Base-by-base conservation (phyloP, 2,329 filamentous ascomycete species). In the Byssothecium circinans region DNA sequence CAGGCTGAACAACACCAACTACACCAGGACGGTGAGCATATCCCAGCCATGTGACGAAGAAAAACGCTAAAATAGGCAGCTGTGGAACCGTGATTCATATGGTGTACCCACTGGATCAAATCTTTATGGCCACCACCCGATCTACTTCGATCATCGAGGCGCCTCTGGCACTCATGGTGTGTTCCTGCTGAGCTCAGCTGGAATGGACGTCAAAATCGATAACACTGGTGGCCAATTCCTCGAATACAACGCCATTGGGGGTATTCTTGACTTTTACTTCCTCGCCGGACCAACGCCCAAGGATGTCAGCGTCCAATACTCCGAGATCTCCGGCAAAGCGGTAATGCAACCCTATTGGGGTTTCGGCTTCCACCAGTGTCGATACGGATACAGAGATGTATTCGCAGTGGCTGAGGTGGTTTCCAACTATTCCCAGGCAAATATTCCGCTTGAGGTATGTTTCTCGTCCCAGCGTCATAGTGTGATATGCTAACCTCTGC, bases 201-300 rank as follows among this genome's bases (percentile, higher is more conserved):
- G 69, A 27, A 91, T 91, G 84, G 87, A 91, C 50, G 78, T 91
- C 65, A 86, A 85, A 57, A 84, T 91, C 66, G 81, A 89, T 64
- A 80, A 83, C 53, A 81, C 80, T 1, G 74, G 78, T 15, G 78
- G 80, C 6, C 84, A 91, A 62, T 89, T 84, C 49, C 79, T 94
- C 6, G 87, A 91, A 67, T 92, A 91, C 73, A 89, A 91, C 64
- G 81, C 83, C 1, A 75, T 91, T 0, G 88, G 89, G 11, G 89
- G 89, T n/a, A 79, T 91, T n/a, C 64, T 92, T 2, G 89, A 91
- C 67, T 65, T 80, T n/a, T 80, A 79, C 61, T 80, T 80, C 61
- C 50, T 80, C 14, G 68, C 75, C 17, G 78, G 78, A 8, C 75
- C 76, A 3, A 61, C 67, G 4, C 78, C 77, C 0, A 72, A 71